Evolutionary conservation across 805 yeast genomes (phyloP).

Genomic region (Yarrowia osloensis): DNA sequence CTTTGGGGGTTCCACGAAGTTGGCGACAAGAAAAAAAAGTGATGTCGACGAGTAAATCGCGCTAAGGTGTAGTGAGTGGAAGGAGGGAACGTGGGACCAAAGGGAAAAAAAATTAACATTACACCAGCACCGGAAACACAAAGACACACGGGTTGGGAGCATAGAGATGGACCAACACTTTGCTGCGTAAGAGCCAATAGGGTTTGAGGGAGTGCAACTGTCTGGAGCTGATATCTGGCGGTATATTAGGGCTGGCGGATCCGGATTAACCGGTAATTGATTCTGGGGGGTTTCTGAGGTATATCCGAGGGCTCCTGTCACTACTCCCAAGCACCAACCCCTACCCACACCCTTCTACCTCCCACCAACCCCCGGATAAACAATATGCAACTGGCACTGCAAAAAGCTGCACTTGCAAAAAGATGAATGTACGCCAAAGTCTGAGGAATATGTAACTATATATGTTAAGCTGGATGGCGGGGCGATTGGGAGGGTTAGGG

Average conservation of each 20-base stretch:
- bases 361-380: slow-evolving; percentile 25
- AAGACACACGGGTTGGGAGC: slow-evolving; percentile 13
- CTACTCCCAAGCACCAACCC: background rate
- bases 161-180: slow-evolving; percentile 1
- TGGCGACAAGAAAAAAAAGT: background rate
- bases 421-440: slow-evolving; percentile 9
- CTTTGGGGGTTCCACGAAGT: background rate
- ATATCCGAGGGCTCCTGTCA: background rate
- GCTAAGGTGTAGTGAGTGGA: slow-evolving; percentile 16
- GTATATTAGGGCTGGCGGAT: background rate
- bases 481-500: background rate
- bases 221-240: background rate
- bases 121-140: slow-evolving; percentile 1
- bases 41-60: slow-evolving; percentile 29
- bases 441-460: slow-evolving; percentile 17
- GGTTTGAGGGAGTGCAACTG: background rate
- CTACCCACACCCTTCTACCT: background rate
- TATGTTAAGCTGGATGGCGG: background rate
- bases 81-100: slow-evolving; percentile 23
- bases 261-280: background rate
- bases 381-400: slow-evolving; percentile 24
- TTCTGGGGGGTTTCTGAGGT: background rate
- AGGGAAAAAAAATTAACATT: slow-evolving; percentile 12
- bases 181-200: background rate
- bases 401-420: slow-evolving; percentile 18